phyloP scores from a whole-genome alignment of 1,284 basidiomycete species.

The Trametes pubescens region DNA sequence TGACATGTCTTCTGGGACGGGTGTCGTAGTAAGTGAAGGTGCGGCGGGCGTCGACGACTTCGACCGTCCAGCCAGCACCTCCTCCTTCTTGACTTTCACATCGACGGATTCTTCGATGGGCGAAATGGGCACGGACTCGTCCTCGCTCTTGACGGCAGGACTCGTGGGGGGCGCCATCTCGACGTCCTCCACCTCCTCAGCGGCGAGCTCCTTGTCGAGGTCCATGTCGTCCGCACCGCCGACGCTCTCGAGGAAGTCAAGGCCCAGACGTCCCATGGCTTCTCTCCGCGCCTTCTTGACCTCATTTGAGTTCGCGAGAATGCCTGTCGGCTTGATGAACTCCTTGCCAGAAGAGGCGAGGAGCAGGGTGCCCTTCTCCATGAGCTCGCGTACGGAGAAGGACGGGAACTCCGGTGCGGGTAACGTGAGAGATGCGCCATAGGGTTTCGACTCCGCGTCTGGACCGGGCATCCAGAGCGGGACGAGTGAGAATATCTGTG shows the following conservation, averaged over 20 bases:
- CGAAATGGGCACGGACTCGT: constrained; percentile 39
- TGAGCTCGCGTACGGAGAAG: constrained; percentile 80
- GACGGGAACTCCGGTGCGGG: constrained; percentile 67
- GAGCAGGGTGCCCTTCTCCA: constrained; percentile 78
- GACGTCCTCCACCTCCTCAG: constrained; percentile 56
- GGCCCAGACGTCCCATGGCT: constrained; percentile 81
- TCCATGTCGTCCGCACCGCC: constrained; percentile 78
- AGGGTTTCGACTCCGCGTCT: constrained; percentile 40
- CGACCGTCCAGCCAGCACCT: constrained; percentile 41
- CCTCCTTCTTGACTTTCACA: constrained; percentile 42
- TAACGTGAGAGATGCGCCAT: constrained; percentile 38
- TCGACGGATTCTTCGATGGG: constrained; percentile 35
- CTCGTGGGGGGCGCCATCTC: constrained; percentile 45
- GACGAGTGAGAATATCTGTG: constrained; percentile 85
- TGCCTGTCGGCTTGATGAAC: constrained; percentile 75
- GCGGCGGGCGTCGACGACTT: constrained; percentile 65
- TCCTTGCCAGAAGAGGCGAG: constrained; percentile 91
- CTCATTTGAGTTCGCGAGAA: constrained; percentile 73
- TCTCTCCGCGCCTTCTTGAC: constrained; percentile 85
- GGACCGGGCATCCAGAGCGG: constrained; percentile 81
- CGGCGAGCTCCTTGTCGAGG: constrained; percentile 80
- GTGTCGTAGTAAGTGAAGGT: constrained; percentile 57
- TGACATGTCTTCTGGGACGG: constrained; percentile 53
- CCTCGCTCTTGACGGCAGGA: constrained; percentile 47
- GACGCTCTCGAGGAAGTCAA: constrained; percentile 81